phyloP scores from a whole-genome alignment of 257 asterid species.

The Solanum lignicaule region DNA sequence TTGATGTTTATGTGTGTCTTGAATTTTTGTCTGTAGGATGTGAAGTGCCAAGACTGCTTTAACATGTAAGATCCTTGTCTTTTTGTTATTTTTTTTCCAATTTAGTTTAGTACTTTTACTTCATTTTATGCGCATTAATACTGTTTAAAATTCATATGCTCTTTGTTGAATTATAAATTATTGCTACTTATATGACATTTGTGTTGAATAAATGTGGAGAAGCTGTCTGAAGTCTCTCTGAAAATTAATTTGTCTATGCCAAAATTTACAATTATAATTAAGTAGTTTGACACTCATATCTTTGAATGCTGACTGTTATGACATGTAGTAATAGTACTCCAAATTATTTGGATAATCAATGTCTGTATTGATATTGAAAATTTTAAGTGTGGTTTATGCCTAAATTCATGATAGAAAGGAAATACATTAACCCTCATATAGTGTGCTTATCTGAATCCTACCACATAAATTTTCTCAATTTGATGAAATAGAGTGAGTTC shows the following conservation, averaged over 20 bases:
- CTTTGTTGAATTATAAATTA: background rate
- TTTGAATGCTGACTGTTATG: background rate
- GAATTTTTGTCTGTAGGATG: conserved; percentile 22
- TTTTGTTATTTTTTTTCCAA: background rate
- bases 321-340: background rate
- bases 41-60: conserved; percentile 60
- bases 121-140: background rate
- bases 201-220: background rate
- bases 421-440: background rate
- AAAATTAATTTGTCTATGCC: background rate
- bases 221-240: background rate
- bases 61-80: conserved; percentile 32
- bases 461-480: background rate
- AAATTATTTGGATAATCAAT: background rate
- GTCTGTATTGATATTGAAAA: background rate
- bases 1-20: background rate
- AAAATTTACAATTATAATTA: background rate
- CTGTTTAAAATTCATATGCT: background rate
- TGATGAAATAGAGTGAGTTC: too few species aligned
- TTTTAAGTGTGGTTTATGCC: background rate
- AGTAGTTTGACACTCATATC: background rate
- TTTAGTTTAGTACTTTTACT: background rate
- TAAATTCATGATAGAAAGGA: background rate
- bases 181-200: background rate
- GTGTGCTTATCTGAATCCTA: background rate